Percentiles rank a stretch among this genome's conserved stretches.
Conservation (phyloP, 192 early-diverging fungal genomes). For the Rhizophagus clarus region DNA sequence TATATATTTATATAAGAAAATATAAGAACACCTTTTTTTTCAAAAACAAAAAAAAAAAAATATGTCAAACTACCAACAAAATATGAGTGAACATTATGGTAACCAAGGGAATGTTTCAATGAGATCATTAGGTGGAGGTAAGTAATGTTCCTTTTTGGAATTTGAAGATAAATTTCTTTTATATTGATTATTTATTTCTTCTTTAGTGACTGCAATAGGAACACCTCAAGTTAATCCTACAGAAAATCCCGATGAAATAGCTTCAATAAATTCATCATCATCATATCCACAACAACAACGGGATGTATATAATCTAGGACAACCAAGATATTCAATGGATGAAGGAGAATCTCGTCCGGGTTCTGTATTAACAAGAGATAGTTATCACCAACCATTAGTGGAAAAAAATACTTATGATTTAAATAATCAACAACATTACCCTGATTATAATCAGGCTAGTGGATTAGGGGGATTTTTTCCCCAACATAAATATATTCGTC, state of each 20-base stretch:
- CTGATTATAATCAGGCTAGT: not conserved
- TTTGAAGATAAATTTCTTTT: not conserved
- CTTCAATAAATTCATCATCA: not conserved
- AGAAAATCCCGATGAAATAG: not conserved
- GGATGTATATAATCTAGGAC: not conserved
- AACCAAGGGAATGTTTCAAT: too few relatives aligned
- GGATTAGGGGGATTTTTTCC: not conserved
- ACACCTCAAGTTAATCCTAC: not conserved
- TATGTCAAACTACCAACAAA: too few relatives aligned
- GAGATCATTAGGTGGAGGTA: too few relatives aligned
- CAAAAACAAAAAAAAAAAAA: too few relatives aligned
- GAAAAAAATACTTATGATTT: not conserved
- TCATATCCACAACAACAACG: not conserved
- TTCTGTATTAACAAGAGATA: too few relatives aligned
- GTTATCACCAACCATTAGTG: not conserved
- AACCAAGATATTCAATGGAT: too few relatives aligned
- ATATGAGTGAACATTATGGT: too few relatives aligned
- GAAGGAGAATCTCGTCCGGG: too few relatives aligned
- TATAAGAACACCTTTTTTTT: too few relatives aligned
- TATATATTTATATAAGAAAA: too few relatives aligned
- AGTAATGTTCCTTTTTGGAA: too few relatives aligned
- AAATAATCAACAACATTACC: not conserved
- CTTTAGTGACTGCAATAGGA: not conserved
- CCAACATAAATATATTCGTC: not conserved
- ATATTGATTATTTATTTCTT: not conserved